Conservation (phyloP, 805 yeast species). For the Saturnispora galanensis region DNA sequence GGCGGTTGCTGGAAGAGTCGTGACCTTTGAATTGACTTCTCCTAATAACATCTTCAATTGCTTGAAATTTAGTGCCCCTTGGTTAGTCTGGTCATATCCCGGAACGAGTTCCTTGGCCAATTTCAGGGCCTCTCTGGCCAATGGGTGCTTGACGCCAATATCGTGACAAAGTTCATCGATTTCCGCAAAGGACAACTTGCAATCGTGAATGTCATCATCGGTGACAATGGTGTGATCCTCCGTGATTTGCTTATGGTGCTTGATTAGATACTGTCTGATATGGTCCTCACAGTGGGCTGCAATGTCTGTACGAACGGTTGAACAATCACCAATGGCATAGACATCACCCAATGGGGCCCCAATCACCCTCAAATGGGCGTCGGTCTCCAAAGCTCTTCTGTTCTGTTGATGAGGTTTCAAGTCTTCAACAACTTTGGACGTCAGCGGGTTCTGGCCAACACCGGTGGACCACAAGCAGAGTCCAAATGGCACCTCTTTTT, state of each 20-base stretch:
- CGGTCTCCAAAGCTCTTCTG: constrained; percentile 66
- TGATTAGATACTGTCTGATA: constrained; percentile 97
- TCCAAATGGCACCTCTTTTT: constrained; percentile 52
- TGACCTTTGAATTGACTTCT: constrained; percentile 57
- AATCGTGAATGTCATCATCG: constrained; percentile 42
- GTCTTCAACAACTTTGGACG: constrained; percentile 42
- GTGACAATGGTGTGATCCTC: constrained; percentile 32
- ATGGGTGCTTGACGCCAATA: constrained; percentile 44
- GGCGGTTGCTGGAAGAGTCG: constrained; percentile 88
- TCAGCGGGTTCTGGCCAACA: constrained; percentile 55
- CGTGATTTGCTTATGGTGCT: constrained; percentile 47
- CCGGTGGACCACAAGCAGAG: constrained; percentile 72
- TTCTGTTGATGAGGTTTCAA: constrained; percentile 44
- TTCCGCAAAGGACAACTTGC: constrained; percentile 38
- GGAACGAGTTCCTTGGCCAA: constrained; percentile 42
- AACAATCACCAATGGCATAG: constrained; percentile 56
- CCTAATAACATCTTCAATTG: constrained; percentile 43
- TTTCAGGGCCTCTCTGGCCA: constrained; percentile 45
- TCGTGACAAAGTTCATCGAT: constrained; percentile 38
- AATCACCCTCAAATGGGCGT: constrained; percentile 56
- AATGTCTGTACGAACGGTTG: constrained; percentile 54
- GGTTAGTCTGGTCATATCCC: constrained; percentile 36
- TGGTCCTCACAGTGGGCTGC: constrained; percentile 79
- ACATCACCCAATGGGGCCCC: constrained; percentile 64
- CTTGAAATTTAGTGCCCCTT: constrained; percentile 43